Evolutionary conservation across 192 early-diverging fungal species (phyloP), one percentile per base, ranked within the genome.

Genomic region (Obelidium mucronatum): DNA sequence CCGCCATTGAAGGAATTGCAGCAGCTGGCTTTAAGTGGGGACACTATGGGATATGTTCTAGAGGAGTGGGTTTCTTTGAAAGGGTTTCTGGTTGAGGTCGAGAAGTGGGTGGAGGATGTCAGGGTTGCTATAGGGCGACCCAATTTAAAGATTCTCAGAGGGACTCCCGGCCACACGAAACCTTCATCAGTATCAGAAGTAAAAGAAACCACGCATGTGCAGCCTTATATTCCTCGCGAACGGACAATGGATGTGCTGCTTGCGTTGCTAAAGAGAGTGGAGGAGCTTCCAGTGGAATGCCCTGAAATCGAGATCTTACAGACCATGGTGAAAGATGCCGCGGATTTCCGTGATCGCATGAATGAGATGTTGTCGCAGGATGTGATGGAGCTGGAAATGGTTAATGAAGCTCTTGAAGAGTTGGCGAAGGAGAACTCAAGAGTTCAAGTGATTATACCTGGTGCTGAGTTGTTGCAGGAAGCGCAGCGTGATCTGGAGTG

Each of bases 1-100:
- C 83, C 83, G 22, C 78, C 80, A 22, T 64, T 84, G n/a, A 66
- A 77, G 26, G 78, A 84, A 8, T 42, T 84, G 53, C 61, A 79
- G 37, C 11, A 40, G 28, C 70, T 84, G 11, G 33, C 74, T 2
- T 6, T 56, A 22, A 62, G 39, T 15, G 56, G 51, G 33, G 69
- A 80, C 33, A 63, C 72, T 0, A n/a, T 42, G 4, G 59, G 65
- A 30, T 80, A 61, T 44, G 71, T 42, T 22, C 66, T 83, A 26
- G 79, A 84, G n/a, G 83, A 84, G 54, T 67, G 77, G 31, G 64
- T 54, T 8, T 6, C 64, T 2, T 59, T 84, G 35, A 34, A 63
- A 34, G 74, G 53, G 22, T 84, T 82, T 75, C 60, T 84, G 4
- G 33, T 31, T 33, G 55, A 54, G 15, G 80, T 78, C n/a, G n/a